Evolutionary conservation across 345 rosid genomes (phyloP).

Genomic region (Lumnitzera littorea): DNA sequence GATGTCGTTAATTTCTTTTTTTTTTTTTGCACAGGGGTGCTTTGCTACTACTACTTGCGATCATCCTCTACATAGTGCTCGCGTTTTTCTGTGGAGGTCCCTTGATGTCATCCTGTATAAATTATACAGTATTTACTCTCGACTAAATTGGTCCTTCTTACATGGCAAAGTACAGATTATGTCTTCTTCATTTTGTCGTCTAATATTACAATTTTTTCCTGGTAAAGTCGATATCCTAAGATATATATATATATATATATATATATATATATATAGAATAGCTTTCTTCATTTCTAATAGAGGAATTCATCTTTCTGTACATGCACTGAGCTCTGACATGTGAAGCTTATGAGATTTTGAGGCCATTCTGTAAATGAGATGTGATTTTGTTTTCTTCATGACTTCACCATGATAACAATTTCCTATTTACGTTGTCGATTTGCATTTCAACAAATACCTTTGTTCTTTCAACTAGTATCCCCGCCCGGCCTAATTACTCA

Average conservation of each 20-base stretch:
- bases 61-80: slow-evolving; percentile 23
- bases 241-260: background rate
- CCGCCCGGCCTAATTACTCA: too few species aligned
- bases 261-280: background rate
- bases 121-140: background rate
- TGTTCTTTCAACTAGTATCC: too few species aligned
- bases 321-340: background rate
- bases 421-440: too few species aligned
- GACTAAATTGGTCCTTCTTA: too few species aligned
- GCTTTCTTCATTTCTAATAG: background rate
- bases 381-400: too few species aligned
- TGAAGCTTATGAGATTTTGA: background rate
- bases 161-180: too few species aligned
- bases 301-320: slow-evolving; percentile 7
- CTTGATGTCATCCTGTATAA: slow-evolving; percentile 18
- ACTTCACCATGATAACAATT: too few species aligned
- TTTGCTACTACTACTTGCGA: slow-evolving; percentile 14
- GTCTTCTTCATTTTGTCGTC: background rate
- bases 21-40: slow-evolving; percentile 20
- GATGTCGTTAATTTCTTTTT: background rate
- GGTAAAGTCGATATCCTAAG: background rate
- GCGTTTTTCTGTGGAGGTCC: slow-evolving; percentile 26
- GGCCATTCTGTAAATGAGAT: too few species aligned
- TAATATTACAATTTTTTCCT: background rate
- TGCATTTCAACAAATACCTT: too few species aligned